These are phyloP conservation scores for Alloteropsis semialata DNA, from an alignment of 176 grass and related monocot genomes.

Conservation along the genomic window DNA sequence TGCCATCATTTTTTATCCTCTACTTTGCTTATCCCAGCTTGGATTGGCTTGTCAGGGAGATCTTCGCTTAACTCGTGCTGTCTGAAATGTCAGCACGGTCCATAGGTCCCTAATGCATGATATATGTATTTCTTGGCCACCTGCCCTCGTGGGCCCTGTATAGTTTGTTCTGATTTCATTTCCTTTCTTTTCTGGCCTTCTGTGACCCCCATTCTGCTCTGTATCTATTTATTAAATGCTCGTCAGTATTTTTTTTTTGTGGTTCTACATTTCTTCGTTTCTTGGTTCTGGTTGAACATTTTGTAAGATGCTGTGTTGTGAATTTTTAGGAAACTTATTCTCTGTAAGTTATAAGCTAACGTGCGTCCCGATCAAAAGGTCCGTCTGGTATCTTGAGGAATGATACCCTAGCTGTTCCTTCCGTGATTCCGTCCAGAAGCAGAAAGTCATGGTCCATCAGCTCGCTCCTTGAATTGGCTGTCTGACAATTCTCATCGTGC, in stretches of 20 bases:
- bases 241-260: background rate
- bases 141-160: background rate
- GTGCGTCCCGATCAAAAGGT: background rate
- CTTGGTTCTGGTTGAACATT: background rate
- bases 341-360: background rate
- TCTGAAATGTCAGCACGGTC: background rate
- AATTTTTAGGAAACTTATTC: background rate
- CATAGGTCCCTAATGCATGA: background rate
- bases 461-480: too few species aligned
- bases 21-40: slow-evolving; percentile 88
- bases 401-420: background rate
- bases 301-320: background rate
- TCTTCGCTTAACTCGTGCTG: slow-evolving; percentile 46
- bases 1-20: slow-evolving; percentile 82
- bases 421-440: background rate
- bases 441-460: background rate
- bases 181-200: background rate
- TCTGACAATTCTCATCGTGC: too few species aligned
- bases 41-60: slow-evolving; percentile 83
- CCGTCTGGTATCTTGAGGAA: background rate
- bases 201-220: background rate
- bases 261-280: background rate
- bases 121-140: background rate
- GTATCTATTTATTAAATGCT: background rate
- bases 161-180: background rate